phyloP scores from a whole-genome alignment of 2,329 filamentous ascomycete species.

The Sordariomycetes sp. region DNA sequence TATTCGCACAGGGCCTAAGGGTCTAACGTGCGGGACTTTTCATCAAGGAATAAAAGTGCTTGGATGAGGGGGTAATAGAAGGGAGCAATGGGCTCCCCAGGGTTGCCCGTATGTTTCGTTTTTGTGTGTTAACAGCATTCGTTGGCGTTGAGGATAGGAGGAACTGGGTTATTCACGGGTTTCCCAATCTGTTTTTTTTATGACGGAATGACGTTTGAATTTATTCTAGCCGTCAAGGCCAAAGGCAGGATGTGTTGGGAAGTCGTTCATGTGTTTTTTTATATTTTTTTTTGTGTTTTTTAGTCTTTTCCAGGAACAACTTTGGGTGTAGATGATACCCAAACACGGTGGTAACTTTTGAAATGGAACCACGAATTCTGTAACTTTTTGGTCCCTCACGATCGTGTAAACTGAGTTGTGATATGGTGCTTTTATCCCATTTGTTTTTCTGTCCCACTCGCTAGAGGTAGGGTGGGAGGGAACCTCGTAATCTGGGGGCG shows the following conservation, averaged over 20 bases:
- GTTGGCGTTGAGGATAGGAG: background rate
- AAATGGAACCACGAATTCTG: too few species aligned
- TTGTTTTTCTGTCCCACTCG: too few species aligned
- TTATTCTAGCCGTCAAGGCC: background rate
- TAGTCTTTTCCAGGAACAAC: background rate
- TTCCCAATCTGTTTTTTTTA: constrained; percentile 6
- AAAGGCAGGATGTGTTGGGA: background rate
- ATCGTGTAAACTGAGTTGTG: background rate
- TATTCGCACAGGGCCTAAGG: constrained; percentile 34
- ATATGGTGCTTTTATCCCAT: background rate
- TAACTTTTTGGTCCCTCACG: too few species aligned
- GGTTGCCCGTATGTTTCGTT: background rate
- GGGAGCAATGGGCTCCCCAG: constrained; percentile 19
- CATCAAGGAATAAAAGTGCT: background rate
- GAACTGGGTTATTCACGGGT: constrained; percentile 1
- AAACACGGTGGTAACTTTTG: background rate
- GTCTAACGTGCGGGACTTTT: background rate
- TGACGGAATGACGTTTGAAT: background rate
- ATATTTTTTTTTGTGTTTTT: too few species aligned
- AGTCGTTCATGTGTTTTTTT: too few species aligned
- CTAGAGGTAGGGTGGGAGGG: too few species aligned
- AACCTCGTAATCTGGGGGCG: background rate
- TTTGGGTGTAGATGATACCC: background rate
- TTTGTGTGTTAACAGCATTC: background rate
- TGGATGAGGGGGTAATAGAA: background rate